Conservation (phyloP, 2,329 filamentous ascomycete genomes). For the Diaporthe sp. region DNA sequence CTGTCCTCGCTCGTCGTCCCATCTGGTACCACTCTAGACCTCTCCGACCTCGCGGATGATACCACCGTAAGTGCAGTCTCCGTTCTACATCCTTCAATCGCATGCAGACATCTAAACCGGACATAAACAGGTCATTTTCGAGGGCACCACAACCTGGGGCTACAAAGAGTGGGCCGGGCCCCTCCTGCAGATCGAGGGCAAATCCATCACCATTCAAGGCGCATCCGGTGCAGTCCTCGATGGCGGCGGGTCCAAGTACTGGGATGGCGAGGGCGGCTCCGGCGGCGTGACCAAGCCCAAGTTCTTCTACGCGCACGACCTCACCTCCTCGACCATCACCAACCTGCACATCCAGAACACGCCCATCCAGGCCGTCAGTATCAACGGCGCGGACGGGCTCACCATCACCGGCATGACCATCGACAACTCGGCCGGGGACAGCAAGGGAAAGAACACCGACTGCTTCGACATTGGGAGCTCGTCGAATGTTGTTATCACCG, state of each 20-base stretch:
- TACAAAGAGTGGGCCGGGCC: conserved; percentile 77
- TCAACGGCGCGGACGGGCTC: conserved; percentile 58
- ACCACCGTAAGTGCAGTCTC: conserved; percentile 55
- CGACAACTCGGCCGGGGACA: conserved; percentile 70
- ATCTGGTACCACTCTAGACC: conserved; percentile 69
- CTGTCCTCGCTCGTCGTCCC: conserved; percentile 68
- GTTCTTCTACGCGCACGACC: conserved; percentile 68
- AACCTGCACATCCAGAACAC: conserved; percentile 67
- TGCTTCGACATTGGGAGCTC: conserved; percentile 64
- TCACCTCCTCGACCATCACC: conserved; percentile 64
- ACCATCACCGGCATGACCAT: conserved; percentile 65
- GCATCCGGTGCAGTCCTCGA: conserved; percentile 67
- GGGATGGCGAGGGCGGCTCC: conserved; percentile 71
- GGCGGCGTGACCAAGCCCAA: conserved; percentile 74
- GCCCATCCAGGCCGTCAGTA: conserved; percentile 66
- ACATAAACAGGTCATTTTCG: conserved; percentile 65
- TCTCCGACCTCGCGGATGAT: conserved; percentile 64
- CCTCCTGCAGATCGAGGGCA: conserved; percentile 72
- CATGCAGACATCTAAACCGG: not conserved
- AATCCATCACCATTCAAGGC: conserved; percentile 65
- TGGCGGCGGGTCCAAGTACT: conserved; percentile 69
- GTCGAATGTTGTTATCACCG: conserved; percentile 63
- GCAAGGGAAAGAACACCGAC: conserved; percentile 65
- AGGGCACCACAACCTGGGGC: conserved; percentile 75
- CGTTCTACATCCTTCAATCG: not conserved